Base-by-base conservation (phyloP, 2,329 filamentous ascomycete species). In the Trichoderma sp. region DNA sequence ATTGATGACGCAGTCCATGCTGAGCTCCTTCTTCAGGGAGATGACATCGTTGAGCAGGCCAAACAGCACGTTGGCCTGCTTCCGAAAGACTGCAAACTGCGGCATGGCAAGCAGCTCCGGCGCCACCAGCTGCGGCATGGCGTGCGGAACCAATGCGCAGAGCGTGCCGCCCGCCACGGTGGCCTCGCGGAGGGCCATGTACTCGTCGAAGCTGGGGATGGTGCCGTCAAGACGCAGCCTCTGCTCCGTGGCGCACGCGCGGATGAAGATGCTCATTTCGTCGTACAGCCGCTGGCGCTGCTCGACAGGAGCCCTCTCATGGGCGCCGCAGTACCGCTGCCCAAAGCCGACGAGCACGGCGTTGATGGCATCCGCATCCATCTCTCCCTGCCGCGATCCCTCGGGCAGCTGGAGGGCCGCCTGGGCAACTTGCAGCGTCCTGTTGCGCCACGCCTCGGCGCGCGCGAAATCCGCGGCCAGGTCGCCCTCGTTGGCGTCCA, bases 1-100 rank as follows among this genome's bases (percentile, higher is more conserved):
- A 43, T 78, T 79, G 65, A 79, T 73, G 28, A 74, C 71, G 61
- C 77, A 76, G 18, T 60, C 60, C 3, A 72, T 71, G 18, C 59
- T 26, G 46, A 79, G 66, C 61, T 79, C 77, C 70, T 79, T 79
- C 61, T 76, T 78, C 32, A 79, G 58, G 0, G 77, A 79, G 8
- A 79, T 59, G 4, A 75, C 39, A 26, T 79, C 77, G 39, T 79
- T 79, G n/a, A 75, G 21, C n/a, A 78, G 55, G 59, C 72, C 70
- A 6, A 76, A 66, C 4, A 75, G 43, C 5, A 75, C 59, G 46
- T 70, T 74, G 1, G 72, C 72, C 69, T 78, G 75, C n/a, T 49
- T 70, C 72, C 71, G 73, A 7, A 79, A 56, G 5, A 61, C 66
- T 14, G 63, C 21, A 0, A 69, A 30, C 13, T 73, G 69, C 2